Evolutionary conservation across 192 early-diverging fungal species (phyloP).

Genomic region (Backusella tuberculispora): DNA sequence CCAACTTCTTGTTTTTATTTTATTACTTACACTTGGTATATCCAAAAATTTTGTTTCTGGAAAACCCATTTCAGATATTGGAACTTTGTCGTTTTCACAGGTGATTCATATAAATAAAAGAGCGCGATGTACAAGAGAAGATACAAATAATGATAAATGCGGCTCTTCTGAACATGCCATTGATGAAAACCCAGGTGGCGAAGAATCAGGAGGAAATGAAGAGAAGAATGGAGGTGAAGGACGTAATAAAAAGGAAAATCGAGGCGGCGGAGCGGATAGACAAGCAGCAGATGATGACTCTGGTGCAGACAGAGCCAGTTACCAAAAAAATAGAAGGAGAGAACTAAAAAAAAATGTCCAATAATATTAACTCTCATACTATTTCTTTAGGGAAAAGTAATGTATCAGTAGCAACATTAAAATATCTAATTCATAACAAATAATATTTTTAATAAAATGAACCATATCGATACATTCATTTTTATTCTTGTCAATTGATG

Average conservation of each 20-base stretch:
- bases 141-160: not conserved
- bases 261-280: not conserved
- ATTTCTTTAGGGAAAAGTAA: too few relatives aligned
- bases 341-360: not conserved
- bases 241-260: not conserved
- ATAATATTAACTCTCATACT: not conserved
- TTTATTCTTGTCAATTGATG: too few relatives aligned
- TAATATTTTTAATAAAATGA: too few relatives aligned
- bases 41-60: slow-evolving; percentile 3
- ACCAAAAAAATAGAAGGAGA: not conserved
- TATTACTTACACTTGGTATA: not conserved
- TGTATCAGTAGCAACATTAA: too few relatives aligned
- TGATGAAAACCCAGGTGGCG: not conserved
- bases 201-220: not conserved
- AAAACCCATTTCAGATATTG: not conserved
- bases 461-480: too few relatives aligned
- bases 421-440: too few relatives aligned
- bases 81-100: not conserved
- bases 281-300: not conserved
- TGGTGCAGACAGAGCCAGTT: not conserved
- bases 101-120: not conserved
- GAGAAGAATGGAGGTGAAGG: not conserved
- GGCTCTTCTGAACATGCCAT: not conserved
- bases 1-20: not conserved
- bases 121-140: not conserved